Percentiles rank a stretch among this genome's conserved stretches.
Conservation (phyloP, 2,329 filamentous ascomycete species). For the Endoconidiophora laricicola region DNA sequence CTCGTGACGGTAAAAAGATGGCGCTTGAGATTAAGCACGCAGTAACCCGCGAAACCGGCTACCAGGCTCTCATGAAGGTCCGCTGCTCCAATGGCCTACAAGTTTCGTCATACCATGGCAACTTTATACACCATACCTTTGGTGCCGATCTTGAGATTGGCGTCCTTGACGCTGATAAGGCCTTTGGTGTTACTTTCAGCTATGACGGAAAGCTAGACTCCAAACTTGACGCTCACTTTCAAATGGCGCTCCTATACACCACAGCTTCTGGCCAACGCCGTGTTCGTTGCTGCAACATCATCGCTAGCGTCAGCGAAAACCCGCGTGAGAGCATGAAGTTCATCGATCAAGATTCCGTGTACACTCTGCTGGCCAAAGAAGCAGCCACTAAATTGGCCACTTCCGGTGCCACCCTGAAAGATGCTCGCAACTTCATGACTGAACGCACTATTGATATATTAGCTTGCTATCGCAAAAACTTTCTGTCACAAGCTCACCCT, state of each 20-base stretch:
- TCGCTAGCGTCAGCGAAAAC: slow-evolving; percentile 78
- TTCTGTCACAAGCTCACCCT: slow-evolving; percentile 64
- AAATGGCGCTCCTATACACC: slow-evolving; percentile 86
- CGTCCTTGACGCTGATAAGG: slow-evolving; percentile 82
- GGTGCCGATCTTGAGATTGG: slow-evolving; percentile 91
- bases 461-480: slow-evolving; percentile 82
- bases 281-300: slow-evolving; percentile 83
- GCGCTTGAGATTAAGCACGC: slow-evolving; percentile 74
- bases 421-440: slow-evolving; percentile 65
- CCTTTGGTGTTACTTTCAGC: slow-evolving; percentile 75
- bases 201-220: slow-evolving; percentile 97
- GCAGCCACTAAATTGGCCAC: slow-evolving; percentile 67
- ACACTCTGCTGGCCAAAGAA: slow-evolving; percentile 80
- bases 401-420: slow-evolving; percentile 58
- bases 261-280: slow-evolving; percentile 76
- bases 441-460: slow-evolving; percentile 90
- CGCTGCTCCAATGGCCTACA: slow-evolving; percentile 93
- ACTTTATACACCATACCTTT: slow-evolving; percentile 90
- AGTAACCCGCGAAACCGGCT: slow-evolving; percentile 79
- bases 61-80: slow-evolving; percentile 94
- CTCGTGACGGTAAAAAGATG: slow-evolving; percentile 69
- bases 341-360: slow-evolving; percentile 88
- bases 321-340: slow-evolving; percentile 77
- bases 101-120: slow-evolving; percentile 84
- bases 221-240: slow-evolving; percentile 94